Conservation (phyloP, 148 eudicot species). For the Nyssa sinensis region DNA sequence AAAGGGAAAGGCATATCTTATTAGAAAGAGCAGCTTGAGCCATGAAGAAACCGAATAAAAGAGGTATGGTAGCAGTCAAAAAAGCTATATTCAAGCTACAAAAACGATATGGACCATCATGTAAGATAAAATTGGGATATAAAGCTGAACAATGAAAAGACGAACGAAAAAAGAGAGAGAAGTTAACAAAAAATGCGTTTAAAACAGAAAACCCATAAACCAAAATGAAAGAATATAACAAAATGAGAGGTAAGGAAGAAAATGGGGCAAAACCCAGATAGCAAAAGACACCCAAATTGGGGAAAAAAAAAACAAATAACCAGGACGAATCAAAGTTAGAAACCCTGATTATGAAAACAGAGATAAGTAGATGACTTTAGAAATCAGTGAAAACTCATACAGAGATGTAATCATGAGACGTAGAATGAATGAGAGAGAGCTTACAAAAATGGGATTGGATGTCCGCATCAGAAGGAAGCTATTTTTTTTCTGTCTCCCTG, state of each 20-base stretch:
- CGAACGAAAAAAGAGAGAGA: background rate
- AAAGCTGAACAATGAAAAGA: constrained; percentile 10
- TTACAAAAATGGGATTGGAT: constrained; percentile 9
- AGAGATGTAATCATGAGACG: background rate
- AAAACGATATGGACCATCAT: background rate
- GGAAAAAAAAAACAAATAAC: background rate
- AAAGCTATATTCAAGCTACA: constrained; percentile 5
- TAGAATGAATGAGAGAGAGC: background rate
- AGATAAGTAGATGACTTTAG: background rate
- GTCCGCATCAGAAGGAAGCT: background rate
- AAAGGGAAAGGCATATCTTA: no score
- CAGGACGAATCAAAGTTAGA: background rate
- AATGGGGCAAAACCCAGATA: background rate
- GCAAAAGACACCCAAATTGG: background rate
- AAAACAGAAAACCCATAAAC: background rate
- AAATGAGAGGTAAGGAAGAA: background rate
- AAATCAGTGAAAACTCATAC: background rate
- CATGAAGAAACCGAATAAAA: background rate
- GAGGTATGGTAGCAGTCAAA: background rate
- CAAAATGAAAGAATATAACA: background rate
- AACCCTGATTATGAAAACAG: background rate
- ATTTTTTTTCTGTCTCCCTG: background rate
- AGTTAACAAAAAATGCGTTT: background rate
- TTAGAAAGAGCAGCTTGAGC: background rate
- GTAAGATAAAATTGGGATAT: background rate